A percentile compares a stretch with the other conserved stretches of the same genome.
phyloP scores from a whole-genome alignment of 1,284 basidiomycete species.

The Melampsora larici-populina region DNA sequence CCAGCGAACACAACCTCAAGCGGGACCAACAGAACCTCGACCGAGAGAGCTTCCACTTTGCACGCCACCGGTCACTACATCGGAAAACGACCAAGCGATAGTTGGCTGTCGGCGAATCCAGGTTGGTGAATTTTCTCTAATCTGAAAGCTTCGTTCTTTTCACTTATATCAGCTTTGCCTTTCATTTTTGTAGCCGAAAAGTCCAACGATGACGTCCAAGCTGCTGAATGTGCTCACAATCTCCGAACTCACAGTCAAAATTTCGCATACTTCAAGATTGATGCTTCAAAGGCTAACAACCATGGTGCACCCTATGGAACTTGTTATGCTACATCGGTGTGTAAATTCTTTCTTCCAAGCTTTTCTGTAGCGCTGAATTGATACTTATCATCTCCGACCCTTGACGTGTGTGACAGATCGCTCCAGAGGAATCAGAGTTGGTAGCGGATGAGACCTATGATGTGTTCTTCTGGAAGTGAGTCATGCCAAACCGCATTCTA shows the following conservation, averaged over 20 bases:
- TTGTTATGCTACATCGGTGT: conserved; percentile 23
- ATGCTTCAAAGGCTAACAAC: conserved; percentile 31
- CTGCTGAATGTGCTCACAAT: conserved; percentile 8
- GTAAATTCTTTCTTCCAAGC: not conserved
- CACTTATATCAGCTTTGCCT: not conserved
- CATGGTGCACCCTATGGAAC: conserved; percentile 30
- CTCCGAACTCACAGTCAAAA: not conserved
- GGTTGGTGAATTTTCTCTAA: no score
- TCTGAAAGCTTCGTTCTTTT: not conserved
- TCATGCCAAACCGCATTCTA: not conserved
- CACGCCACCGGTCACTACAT: no score
- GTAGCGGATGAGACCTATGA: conserved; percentile 9
- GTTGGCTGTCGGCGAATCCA: no score
- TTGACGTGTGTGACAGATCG: not conserved
- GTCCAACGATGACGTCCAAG: not conserved
- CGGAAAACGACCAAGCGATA: no score
- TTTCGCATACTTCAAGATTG: conserved; percentile 40
- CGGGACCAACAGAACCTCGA: no score
- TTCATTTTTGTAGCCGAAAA: no score
- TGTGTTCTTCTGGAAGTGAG: conserved; percentile 37
- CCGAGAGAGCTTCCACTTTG: no score
- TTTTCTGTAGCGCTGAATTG: not conserved
- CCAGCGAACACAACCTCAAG: no score
- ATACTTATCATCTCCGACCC: not conserved
- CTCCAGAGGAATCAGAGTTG: conserved; percentile 14